These are phyloP conservation scores for Rhipidocladum racemiflorum DNA, from an alignment of 176 grass and related monocot species.

Conservation along the genomic window DNA sequence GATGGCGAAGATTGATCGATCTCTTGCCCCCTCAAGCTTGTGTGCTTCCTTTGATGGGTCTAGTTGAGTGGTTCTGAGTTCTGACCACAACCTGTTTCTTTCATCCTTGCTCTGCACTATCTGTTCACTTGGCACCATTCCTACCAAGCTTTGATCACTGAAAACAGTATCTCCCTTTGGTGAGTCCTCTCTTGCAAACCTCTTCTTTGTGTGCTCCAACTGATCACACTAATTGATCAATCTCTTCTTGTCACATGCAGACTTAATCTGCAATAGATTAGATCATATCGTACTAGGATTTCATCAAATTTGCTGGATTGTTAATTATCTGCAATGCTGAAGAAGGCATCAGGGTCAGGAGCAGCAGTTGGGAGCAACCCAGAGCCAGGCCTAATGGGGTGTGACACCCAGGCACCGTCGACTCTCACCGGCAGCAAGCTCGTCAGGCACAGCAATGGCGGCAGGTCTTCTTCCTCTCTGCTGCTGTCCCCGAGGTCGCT, in stretches of 20 bases:
- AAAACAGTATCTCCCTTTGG: background rate
- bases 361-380: background rate
- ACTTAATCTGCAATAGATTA: background rate
- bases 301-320: background rate
- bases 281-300: background rate
- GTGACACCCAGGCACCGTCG: background rate
- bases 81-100: background rate
- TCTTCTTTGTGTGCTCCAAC: background rate
- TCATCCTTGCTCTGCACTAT: background rate
- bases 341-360: conserved; percentile 11
- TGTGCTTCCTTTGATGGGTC: background rate
- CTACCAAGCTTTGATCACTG: background rate
- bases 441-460: background rate
- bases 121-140: background rate
- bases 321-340: conserved; percentile 20
- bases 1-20: background rate
- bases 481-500: conserved; percentile 28
- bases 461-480: background rate
- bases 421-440: background rate
- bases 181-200: background rate
- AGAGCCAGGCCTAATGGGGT: background rate
- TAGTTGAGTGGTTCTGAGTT: background rate
- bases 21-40: background rate
- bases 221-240: background rate
- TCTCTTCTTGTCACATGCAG: background rate